Conservation (phyloP, 1,139 yeast species). For the Pneumocystis wakefieldiae region DNA sequence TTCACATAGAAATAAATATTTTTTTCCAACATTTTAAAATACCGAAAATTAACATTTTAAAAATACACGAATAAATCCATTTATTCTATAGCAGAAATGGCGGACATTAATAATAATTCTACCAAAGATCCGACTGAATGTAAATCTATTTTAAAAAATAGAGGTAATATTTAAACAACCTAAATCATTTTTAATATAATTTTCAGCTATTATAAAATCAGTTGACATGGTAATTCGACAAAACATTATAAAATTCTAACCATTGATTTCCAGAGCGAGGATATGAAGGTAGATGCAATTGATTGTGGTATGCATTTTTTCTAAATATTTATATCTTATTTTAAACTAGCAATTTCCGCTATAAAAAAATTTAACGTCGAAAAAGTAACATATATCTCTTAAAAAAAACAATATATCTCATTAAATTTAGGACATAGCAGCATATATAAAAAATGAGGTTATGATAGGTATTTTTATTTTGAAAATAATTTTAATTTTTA, state of each 20-base stretch:
- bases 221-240: conserved; percentile 29
- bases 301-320: conserved; percentile 19
- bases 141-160: neutral
- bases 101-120: neutral
- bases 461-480: neutral
- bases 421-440: conserved; percentile 60
- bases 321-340: conserved; percentile 32
- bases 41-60: neutral
- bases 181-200: neutral
- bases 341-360: conserved; percentile 44
- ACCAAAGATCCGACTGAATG: neutral
- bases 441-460: conserved; percentile 55
- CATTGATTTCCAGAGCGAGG: conserved; percentile 18
- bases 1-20: neutral
- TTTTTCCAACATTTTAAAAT: neutral
- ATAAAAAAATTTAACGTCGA: conserved; percentile 41
- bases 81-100: neutral
- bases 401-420: conserved; percentile 22
- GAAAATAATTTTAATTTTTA: neutral
- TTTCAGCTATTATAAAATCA: conserved; percentile 28
- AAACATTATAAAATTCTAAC: neutral
- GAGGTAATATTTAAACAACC: neutral
- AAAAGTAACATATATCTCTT: conserved; percentile 19
- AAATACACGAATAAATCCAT: neutral
- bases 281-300: conserved; percentile 22